These are phyloP conservation scores for Candida freyschussii DNA, from an alignment of 1,139 yeast species.

Conservation along the genomic window DNA sequence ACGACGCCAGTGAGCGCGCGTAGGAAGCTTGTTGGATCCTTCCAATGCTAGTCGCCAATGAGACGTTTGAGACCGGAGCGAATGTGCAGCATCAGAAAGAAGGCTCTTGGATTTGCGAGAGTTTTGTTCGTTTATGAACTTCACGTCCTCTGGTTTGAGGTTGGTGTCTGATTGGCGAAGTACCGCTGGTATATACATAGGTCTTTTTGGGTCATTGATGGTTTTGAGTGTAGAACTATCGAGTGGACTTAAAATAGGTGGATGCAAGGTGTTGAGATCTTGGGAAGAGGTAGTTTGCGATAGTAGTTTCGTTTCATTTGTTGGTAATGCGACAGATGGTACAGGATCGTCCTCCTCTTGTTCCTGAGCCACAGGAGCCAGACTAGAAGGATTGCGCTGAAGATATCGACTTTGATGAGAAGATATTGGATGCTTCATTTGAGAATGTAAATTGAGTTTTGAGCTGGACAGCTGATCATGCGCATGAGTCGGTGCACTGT, in stretches of 20 bases:
- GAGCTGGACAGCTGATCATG: neutral
- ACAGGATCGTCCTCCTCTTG: slow-evolving; percentile 2
- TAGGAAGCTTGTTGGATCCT: slow-evolving; percentile 34
- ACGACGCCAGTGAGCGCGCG: slow-evolving; percentile 73
- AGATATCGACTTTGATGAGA: neutral
- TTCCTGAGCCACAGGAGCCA: slow-evolving; percentile 12
- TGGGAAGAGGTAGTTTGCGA: slow-evolving; percentile 20
- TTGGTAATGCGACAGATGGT: no score
- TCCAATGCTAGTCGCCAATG: slow-evolving; percentile 23
- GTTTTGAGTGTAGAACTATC: slow-evolving; percentile 17
- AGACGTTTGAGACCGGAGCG: slow-evolving; percentile 23
- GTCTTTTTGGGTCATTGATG: slow-evolving; percentile 59
- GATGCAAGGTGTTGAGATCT: slow-evolving; percentile 9
- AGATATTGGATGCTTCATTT: neutral
- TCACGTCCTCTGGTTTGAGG: slow-evolving; percentile 32
- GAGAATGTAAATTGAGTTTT: neutral
- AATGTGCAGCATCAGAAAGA: slow-evolving; percentile 20
- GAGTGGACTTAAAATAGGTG: slow-evolving; percentile 10
- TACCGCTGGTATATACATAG: slow-evolving; percentile 88
- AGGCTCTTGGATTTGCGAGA: slow-evolving; percentile 16
- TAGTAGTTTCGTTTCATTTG: no score
- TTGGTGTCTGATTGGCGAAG: slow-evolving; percentile 52
- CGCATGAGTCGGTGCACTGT: neutral
- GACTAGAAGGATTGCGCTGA: slow-evolving; percentile 6
- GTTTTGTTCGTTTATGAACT: slow-evolving; percentile 24